Conservation (phyloP, 2,329 filamentous ascomycete species). For the Penicillium palitans region DNA sequence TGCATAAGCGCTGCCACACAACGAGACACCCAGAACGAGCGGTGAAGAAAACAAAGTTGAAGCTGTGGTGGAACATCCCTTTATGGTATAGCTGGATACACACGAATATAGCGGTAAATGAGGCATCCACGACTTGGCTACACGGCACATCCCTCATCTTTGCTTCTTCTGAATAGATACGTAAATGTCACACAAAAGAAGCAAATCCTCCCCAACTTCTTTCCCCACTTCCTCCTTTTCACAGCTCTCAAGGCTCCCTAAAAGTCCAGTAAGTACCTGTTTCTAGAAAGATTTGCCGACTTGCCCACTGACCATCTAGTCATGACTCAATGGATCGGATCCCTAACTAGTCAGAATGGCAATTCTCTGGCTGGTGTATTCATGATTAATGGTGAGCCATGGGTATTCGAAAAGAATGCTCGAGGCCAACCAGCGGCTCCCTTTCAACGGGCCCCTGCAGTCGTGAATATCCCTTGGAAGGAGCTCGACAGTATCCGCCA, state of each 20-base stretch:
- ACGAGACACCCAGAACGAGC: neutral
- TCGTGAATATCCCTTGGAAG: conserved; percentile 13
- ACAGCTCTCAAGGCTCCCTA: neutral
- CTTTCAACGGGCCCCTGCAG: conserved; percentile 9
- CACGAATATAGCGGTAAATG: neutral
- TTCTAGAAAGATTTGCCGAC: too few species aligned
- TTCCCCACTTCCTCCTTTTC: neutral
- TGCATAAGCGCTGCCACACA: neutral
- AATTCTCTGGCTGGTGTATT: conserved; percentile 11
- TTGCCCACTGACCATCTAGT: neutral
- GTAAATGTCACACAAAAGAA: neutral
- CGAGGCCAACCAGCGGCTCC: neutral
- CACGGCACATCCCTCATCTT: neutral
- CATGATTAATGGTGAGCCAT: conserved; percentile 11
- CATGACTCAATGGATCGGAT: conserved; percentile 12
- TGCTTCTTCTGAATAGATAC: neutral
- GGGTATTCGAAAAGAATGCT: conserved; percentile 12
- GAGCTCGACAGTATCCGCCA: conserved; percentile 7
- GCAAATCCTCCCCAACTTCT: neutral
- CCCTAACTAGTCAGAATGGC: conserved; percentile 3
- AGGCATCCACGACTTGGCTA: neutral
- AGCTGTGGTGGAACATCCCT: neutral
- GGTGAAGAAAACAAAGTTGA: neutral
- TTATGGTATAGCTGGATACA: neutral
- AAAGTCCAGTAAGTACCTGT: neutral